Percentiles rank a stretch among this genome's conserved stretches.
phyloP scores from a whole-genome alignment of 2,329 filamentous ascomycete species.

The Pseudogymnoascus sp. region DNA sequence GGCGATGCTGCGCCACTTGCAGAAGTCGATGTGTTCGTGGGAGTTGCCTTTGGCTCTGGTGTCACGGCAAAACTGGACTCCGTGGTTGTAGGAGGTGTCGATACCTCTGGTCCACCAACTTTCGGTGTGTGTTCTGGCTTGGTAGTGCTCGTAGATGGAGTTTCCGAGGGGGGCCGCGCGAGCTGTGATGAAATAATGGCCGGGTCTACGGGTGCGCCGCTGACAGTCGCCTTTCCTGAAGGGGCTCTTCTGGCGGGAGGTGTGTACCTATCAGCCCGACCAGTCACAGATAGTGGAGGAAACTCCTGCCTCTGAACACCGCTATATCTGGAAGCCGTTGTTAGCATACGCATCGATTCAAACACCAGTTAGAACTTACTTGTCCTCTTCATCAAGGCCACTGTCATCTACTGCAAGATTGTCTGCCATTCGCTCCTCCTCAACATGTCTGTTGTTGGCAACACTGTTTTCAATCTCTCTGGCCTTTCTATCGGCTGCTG shows the following conservation, averaged over 20 bases:
- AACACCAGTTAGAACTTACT: constrained; percentile 43
- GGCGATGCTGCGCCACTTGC: constrained; percentile 26
- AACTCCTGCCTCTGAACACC: constrained; percentile 75
- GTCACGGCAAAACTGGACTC: constrained; percentile 18
- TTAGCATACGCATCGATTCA: constrained; percentile 14
- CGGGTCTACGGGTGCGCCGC: constrained; percentile 72
- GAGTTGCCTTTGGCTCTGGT: constrained; percentile 25
- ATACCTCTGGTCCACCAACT: constrained; percentile 18
- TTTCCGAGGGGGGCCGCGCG: constrained; percentile 34
- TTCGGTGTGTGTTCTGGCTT: constrained; percentile 14
- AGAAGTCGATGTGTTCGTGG: constrained; percentile 24
- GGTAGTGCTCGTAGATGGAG: constrained; percentile 21
- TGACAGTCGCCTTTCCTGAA: constrained; percentile 61
- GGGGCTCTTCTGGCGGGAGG: constrained; percentile 82
- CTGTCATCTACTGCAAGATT: constrained; percentile 54
- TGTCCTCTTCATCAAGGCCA: constrained; percentile 81
- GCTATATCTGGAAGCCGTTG: constrained; percentile 57
- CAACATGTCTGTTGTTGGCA: constrained; percentile 71
- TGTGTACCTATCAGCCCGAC: constrained; percentile 66
- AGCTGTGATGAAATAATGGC: constrained; percentile 87
- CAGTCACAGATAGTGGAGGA: constrained; percentile 47
- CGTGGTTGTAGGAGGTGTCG: constrained; percentile 24
- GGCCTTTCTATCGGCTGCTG: constrained; percentile 72
- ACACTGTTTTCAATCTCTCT: constrained; percentile 77
- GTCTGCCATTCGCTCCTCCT: constrained; percentile 76